Evolutionary conservation across 208 protist species (phyloP).

Genomic region (Trichomonas vaginalis): DNA sequence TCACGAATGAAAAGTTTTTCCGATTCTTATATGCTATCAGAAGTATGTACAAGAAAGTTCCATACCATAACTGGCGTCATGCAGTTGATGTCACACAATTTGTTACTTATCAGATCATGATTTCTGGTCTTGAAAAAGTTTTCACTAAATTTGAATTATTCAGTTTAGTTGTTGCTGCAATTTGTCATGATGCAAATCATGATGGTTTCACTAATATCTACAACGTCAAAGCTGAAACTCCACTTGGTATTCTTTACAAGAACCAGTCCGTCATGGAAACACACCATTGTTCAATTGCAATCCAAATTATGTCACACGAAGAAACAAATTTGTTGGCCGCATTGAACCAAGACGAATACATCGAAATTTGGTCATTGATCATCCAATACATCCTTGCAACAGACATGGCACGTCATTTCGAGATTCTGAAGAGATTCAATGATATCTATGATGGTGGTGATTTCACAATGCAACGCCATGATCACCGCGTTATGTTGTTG

Average conservation of each 20-base stretch:
- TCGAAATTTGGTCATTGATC: slow-evolving; percentile 28
- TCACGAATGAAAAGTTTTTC: neutral
- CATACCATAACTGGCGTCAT: slow-evolving; percentile 55
- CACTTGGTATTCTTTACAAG: slow-evolving; percentile 58
- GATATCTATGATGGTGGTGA: neutral
- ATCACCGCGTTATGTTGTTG: neutral
- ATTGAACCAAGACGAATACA: slow-evolving; percentile 28
- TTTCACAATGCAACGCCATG: neutral
- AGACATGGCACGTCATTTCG: slow-evolving; percentile 42
- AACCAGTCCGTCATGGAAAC: slow-evolving; percentile 47
- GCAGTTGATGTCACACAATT: slow-evolving; percentile 51
- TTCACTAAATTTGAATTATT: slow-evolving; percentile 55
- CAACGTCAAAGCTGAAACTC: slow-evolving; percentile 61
- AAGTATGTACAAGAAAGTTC: slow-evolving; percentile 32
- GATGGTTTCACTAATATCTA: slow-evolving; percentile 84
- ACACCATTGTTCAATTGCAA: slow-evolving; percentile 38
- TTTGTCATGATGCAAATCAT: slow-evolving; percentile 83
- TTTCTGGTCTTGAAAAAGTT: slow-evolving; percentile 44
- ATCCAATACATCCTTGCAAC: slow-evolving; percentile 41
- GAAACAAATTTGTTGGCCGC: slow-evolving; percentile 29
- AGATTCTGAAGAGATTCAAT: neutral
- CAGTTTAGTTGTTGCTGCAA: slow-evolving; percentile 58
- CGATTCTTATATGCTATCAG: slow-evolving; percentile 16
- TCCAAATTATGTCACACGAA: slow-evolving; percentile 20
- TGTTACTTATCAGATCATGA: slow-evolving; percentile 34